Base-by-base conservation (phyloP, 306 rosid species). In the Acmispon strigosus region DNA sequence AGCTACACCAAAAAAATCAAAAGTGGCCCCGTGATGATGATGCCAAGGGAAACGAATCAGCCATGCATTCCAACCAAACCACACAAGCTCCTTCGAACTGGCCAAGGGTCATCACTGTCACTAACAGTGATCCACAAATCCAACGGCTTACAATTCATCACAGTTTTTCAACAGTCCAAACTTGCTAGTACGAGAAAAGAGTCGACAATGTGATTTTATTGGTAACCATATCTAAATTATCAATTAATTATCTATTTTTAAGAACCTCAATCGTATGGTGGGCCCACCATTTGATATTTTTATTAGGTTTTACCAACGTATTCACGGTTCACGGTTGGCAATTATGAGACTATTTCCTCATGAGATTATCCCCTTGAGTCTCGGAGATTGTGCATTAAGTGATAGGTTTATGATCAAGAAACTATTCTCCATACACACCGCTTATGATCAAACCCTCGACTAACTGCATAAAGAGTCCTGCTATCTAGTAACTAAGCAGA, bases 271-370 rank as follows among this genome's bases (percentile, higher is more conserved):
- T 37, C 20, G 63, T 34, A 47, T 34, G 72, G 86, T 52, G 83
- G 90, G 84, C 69, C 90, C 87, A 54, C 58, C 19, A 16, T 36
- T 62, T 48, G 61, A 16, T 56, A n/a, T n/a, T n/a, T n/a, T n/a
- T n/a, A n/a, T n/a, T n/a, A n/a, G n/a, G n/a, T n/a, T n/a, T n/a
- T n/a, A n/a, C n/a, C n/a, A n/a, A n/a, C n/a, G n/a, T n/a, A n/a
- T n/a, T n/a, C n/a, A n/a, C n/a, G n/a, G n/a, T n/a, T n/a, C n/a
- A n/a, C n/a, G n/a, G n/a, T n/a, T n/a, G n/a, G n/a, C n/a, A n/a
- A n/a, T n/a, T n/a, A n/a, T n/a, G n/a, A n/a, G n/a, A n/a, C n/a
- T n/a, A n/a, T n/a, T n/a, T n/a, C n/a, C n/a, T n/a, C n/a, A n/a
- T n/a, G n/a, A n/a, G n/a, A n/a, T n/a, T n/a, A n/a, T n/a, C n/a